Percentiles rank a stretch among this genome's conserved stretches.
Conservation (phyloP, 108 stramenopile genomes). For the Nitzschia sp. region DNA sequence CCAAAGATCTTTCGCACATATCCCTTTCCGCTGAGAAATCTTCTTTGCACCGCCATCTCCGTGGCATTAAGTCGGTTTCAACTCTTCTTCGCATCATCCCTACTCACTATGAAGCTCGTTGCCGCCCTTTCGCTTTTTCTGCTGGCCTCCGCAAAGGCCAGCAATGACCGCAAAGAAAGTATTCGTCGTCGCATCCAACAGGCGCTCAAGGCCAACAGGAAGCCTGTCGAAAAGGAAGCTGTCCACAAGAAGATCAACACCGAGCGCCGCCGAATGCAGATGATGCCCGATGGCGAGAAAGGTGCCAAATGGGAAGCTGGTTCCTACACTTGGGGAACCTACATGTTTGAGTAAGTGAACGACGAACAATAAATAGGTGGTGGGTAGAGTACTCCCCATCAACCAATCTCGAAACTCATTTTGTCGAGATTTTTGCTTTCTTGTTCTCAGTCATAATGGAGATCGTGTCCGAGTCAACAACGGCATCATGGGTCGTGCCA, state of each 20-base stretch:
- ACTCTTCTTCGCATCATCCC: too few species aligned
- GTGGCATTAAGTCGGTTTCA: too few species aligned
- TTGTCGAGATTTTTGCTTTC: background rate
- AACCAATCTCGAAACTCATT: background rate
- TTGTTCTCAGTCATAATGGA: background rate
- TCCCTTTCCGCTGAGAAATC: too few species aligned
- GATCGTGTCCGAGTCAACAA: background rate
- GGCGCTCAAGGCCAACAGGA: background rate
- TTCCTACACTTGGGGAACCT: background rate
- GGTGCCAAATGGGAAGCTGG: background rate
- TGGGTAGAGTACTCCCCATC: too few species aligned
- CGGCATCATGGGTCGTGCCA: conserved; percentile 12
- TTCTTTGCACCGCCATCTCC: too few species aligned
- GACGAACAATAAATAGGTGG: background rate
- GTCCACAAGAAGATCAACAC: background rate
- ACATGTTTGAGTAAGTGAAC: background rate
- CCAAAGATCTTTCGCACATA: too few species aligned
- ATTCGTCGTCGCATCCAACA: background rate
- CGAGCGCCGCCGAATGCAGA: background rate
- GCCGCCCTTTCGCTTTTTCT: too few species aligned
- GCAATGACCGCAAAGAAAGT: background rate
- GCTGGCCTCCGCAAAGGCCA: too few species aligned
- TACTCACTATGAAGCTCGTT: too few species aligned
- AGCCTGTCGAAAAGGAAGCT: background rate
- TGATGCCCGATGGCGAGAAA: background rate